Base-by-base conservation (phyloP, 495 filamentous ascomycete species). In the Cercophora samala region DNA sequence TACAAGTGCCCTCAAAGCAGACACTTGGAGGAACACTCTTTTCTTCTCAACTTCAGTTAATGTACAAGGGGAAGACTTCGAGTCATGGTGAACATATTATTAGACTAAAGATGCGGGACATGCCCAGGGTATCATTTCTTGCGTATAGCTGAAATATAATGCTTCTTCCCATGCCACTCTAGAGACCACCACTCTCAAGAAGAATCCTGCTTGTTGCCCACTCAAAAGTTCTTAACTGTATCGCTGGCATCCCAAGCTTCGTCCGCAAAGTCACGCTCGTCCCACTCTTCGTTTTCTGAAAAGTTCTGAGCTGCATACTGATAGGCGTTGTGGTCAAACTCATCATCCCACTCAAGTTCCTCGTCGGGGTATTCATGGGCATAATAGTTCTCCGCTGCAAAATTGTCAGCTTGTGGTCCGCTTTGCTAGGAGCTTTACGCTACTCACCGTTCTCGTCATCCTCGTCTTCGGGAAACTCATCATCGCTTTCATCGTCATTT, bases 311-410 rank as follows among this genome's bases (percentile, higher is more conserved):
- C 82, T 29, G 75, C 70, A 65, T 77, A 86, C 5, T 71, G 67
- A 63, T 84, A 85, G 4, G 83, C 68, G 58, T 84, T 78, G 0
- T 73, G 70, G 53, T 70, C 79, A 59, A 76, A 82, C 64, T 86
- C 82, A 67, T 86, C 84, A 63, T 84, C 82, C 60, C 80, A 82
- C 5, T 79, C 83, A 17, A 86, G 79, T 58, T 86, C 84, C 22
- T 86, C 83, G 46, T 86, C 83, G 6, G 84, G 84, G 56, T 86
- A 86, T 54, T 86, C 84, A 9, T 81, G 78, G 0, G 80, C 72
- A 63, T 85, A 84, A 66, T 85, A 81, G 69, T 85, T 81, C 70
- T 86, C 84, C 52, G 83, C 84, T 86, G 58, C 64, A 54, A 18
- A 29, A 17, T 8, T 2, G 68, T 66, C 29, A 67, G 65, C 51